These are phyloP conservation scores for Colletotrichum orbiculare DNA, from an alignment of 2,329 filamentous ascomycete genomes.

Conservation along the genomic window DNA sequence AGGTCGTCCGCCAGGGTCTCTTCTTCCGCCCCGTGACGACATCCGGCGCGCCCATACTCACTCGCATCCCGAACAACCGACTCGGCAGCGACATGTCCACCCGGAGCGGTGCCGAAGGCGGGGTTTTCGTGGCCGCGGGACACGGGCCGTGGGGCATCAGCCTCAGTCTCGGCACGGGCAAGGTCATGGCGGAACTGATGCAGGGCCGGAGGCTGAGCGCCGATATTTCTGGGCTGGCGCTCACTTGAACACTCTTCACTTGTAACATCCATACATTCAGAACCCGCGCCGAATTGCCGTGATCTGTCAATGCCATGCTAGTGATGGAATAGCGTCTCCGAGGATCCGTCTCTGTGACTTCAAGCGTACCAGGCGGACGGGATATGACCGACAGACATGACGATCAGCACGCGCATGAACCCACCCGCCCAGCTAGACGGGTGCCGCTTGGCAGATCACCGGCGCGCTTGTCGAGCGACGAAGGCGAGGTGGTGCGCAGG, in stretches of 20 bases:
- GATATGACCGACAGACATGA: constrained; percentile 6
- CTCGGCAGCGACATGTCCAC: constrained; percentile 63
- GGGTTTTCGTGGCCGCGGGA: constrained; percentile 77
- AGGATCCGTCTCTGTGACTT: constrained; percentile 3
- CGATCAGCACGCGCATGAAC: constrained; percentile 13
- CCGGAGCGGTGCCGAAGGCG: constrained; percentile 58
- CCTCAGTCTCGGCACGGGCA: constrained; percentile 74
- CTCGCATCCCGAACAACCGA: constrained; percentile 64
- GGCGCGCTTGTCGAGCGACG: no score
- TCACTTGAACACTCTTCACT: neutral
- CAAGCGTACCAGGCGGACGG: constrained; percentile 2
- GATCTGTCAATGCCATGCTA: neutral
- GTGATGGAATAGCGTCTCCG: neutral
- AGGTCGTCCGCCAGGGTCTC: constrained; percentile 72
- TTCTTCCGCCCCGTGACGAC: constrained; percentile 80
- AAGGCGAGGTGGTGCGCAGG: constrained; percentile 1
- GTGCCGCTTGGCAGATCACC: no score
- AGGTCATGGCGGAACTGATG: constrained; percentile 77
- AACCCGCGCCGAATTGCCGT: neutral
- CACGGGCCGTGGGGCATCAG: constrained; percentile 83
- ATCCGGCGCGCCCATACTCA: constrained; percentile 72
- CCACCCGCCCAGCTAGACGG: neutral
- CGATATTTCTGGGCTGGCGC: constrained; percentile 64
- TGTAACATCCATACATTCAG: neutral
- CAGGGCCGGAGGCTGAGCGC: constrained; percentile 67